These are phyloP conservation scores for Chlamydomonas urium DNA, from an alignment of 139 green algal genomes.

Conservation along the genomic window DNA sequence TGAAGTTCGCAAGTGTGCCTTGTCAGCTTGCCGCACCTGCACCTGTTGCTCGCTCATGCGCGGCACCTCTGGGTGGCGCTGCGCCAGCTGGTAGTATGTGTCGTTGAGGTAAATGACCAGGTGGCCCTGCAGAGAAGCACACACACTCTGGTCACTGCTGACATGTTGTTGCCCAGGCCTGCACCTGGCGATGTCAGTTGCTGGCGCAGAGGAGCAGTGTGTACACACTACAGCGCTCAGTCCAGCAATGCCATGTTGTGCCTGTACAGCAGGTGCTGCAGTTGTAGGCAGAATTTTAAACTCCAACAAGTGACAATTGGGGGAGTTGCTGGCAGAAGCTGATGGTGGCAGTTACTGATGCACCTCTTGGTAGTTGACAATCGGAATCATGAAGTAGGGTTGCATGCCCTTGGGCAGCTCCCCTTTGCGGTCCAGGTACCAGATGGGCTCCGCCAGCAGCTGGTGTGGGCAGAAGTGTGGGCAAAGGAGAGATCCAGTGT, in stretches of 20 bases:
- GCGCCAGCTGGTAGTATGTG: constrained; percentile 51
- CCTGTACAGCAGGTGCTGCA: too few species aligned
- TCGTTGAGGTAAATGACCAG: constrained; percentile 23
- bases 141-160: too few species aligned
- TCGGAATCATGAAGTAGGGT: constrained; percentile 44
- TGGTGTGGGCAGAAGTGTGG: neutral
- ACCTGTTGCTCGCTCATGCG: constrained; percentile 25
- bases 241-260: too few species aligned
- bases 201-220: too few species aligned
- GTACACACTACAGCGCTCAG: too few species aligned
- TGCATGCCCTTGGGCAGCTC: constrained; percentile 51
- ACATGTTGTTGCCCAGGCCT: too few species aligned
- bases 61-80: constrained; percentile 48
- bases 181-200: too few species aligned
- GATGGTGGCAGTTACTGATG: too few species aligned
- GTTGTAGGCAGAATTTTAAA: too few species aligned
- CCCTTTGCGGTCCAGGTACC: constrained; percentile 55
- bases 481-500: too few species aligned
- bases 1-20: constrained; percentile 4
- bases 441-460: constrained; percentile 21
- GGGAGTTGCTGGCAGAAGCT: too few species aligned
- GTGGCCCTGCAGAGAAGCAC: constrained; percentile 22
- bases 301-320: too few species aligned
- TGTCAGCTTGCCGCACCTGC: constrained; percentile 5
- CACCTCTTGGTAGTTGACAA: constrained; percentile 40